phyloP scores from a whole-genome alignment of 768 basidiomycete genomes.

The Xerocomus spinulosus region DNA sequence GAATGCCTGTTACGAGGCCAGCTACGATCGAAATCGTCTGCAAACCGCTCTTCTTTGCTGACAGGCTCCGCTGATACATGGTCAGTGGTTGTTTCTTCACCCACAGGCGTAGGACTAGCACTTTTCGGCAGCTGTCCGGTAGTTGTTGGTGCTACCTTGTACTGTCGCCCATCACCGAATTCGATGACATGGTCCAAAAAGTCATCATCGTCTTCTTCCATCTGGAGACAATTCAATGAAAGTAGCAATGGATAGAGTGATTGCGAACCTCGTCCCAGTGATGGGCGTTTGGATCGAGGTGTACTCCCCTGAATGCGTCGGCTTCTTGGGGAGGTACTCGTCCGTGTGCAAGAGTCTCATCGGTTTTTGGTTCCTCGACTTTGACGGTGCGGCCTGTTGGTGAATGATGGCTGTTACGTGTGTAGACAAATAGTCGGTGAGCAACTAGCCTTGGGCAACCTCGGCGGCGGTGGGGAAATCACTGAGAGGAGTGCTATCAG shows the following conservation, averaged over 20 bases:
- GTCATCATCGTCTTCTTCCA: constrained; percentile 90
- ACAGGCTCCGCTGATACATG: constrained; percentile 41
- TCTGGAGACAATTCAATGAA: constrained; percentile 39
- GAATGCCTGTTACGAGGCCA: constrained; percentile 77
- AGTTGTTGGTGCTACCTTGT: constrained; percentile 64
- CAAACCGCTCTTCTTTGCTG: constrained; percentile 83
- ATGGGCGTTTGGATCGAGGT: constrained; percentile 88
- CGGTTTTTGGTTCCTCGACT: constrained; percentile 40
- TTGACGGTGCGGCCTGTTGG: constrained; percentile 18
- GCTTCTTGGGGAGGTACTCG: constrained; percentile 74
- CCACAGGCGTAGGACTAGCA: constrained; percentile 9
- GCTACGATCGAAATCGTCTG: constrained; percentile 92
- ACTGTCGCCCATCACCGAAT: constrained; percentile 92
- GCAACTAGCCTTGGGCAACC: constrained; percentile 71
- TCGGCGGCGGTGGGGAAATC: constrained; percentile 98
- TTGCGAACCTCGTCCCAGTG: constrained; percentile 95
- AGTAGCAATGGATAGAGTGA: constrained; percentile 4
- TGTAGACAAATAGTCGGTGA: background rate
- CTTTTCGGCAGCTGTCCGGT: constrained; percentile 22
- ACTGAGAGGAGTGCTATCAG: constrained; percentile 42
- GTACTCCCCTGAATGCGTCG: constrained; percentile 91
- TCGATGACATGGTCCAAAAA: constrained; percentile 88
- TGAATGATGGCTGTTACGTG: constrained; percentile 12
- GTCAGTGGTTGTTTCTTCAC: constrained; percentile 16
- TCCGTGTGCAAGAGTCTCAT: constrained; percentile 48